Evolutionary conservation across 2,329 filamentous ascomycete species (phyloP).

Genomic region (Dactylella cylindrospora): DNA sequence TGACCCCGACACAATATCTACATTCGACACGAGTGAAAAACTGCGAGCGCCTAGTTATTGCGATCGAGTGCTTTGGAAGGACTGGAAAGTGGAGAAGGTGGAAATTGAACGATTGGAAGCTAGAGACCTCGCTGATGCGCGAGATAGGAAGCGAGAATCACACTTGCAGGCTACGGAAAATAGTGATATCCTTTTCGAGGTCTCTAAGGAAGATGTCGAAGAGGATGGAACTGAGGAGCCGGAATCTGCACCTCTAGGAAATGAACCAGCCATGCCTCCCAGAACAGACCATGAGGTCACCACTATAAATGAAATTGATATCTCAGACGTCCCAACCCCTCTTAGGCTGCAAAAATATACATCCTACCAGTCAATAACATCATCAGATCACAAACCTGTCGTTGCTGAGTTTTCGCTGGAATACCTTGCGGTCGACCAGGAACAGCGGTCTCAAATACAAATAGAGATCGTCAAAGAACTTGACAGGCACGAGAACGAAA

Average conservation of each 20-base stretch:
- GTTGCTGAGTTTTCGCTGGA: slow-evolving; percentile 78
- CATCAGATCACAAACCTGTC: slow-evolving; percentile 94
- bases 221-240: slow-evolving; percentile 58
- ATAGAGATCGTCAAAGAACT: slow-evolving; percentile 74
- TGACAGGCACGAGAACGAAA: slow-evolving; percentile 89
- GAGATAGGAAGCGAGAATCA: slow-evolving; percentile 28
- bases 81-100: slow-evolving; percentile 48
- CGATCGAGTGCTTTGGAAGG: slow-evolving; percentile 75
- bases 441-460: slow-evolving; percentile 79
- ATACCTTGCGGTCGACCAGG: slow-evolving; percentile 82
- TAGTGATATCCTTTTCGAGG: slow-evolving; percentile 47
- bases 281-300: slow-evolving; percentile 31
- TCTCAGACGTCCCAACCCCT: slow-evolving; percentile 20
- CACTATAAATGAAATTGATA: slow-evolving; percentile 41
- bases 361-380: slow-evolving; percentile 84
- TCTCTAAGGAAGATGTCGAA: slow-evolving; percentile 55
- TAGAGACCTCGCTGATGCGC: slow-evolving; percentile 27
- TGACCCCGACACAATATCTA: slow-evolving; percentile 85
- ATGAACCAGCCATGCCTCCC: background rate
- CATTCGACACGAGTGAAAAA: slow-evolving; percentile 96
- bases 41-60: slow-evolving; percentile 93
- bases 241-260: background rate
- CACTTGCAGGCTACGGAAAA: slow-evolving; percentile 25
- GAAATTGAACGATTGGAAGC: slow-evolving; percentile 48
- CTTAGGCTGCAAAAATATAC: slow-evolving; percentile 61